Evolutionary conservation across 768 basidiomycete genomes (phyloP), one percentile per base, ranked within the genome.

Genomic region (Cyathus striatus): DNA sequence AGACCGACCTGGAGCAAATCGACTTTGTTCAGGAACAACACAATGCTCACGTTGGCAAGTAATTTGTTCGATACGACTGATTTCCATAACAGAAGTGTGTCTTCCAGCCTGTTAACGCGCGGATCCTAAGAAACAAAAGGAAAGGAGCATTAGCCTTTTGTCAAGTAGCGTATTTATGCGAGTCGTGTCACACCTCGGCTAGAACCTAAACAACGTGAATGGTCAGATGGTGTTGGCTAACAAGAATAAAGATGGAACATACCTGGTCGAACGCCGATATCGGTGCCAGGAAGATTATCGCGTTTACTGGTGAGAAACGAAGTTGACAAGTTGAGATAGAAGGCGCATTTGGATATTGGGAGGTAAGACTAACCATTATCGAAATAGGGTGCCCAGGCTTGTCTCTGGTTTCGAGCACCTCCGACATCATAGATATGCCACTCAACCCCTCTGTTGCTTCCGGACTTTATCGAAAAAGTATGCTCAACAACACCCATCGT

Each of bases 361-460:
- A 32, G 30, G 16, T 32, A 32, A 32, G 30, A 65, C 74, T 53
- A 50, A 88, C 87, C 85, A 58, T 89, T 83, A 52, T 90, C 84
- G 49, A 92, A 91, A 62, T 89, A 92, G 4, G 90, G 88, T 10
- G 86, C 86, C 89, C 89, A 92, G 1, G 87, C 86, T 47, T 86
- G 82, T 42, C 90, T 78, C 61, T 90, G 87, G 56, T 81, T 83
- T 45, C 82, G 75, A 23, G 87, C 75, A 17, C 88, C 89, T 43
- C 89, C 89, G 13, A 91, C 89, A 56, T 91, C 89, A 59, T 89
- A 90, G 40, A 91, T 82, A 47, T 79, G 81, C 89, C 89, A 91
- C 51, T 82, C 75, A 2, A 79, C 72, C 10, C 74, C 79, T 45
- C 72, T 69, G 49, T 73, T 74, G 39, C 67, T 73, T 23, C 78